Conservation (phyloP, 495 filamentous ascomycete genomes). For the Margaritispora aquatica region DNA sequence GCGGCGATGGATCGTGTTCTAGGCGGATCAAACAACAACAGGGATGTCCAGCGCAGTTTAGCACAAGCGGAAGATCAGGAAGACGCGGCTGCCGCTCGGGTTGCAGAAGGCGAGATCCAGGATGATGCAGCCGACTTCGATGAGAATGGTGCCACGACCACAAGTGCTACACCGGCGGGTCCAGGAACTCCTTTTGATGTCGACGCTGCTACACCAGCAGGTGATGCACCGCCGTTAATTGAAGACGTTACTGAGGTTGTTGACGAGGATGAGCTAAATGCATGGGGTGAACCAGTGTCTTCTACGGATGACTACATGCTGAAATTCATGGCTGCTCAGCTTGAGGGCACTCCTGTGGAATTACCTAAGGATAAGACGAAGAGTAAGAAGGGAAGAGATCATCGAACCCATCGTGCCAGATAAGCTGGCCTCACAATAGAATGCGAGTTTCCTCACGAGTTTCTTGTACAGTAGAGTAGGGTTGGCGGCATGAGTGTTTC, state of each 20-base stretch:
- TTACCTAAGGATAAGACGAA: constrained; percentile 76
- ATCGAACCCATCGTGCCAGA: constrained; percentile 23
- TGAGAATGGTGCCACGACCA: constrained; percentile 53
- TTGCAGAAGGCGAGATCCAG: constrained; percentile 81
- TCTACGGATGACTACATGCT: constrained; percentile 84
- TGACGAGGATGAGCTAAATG: constrained; percentile 44
- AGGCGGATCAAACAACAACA: constrained; percentile 45
- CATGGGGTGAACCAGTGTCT: constrained; percentile 47
- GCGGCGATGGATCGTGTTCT: constrained; percentile 86
- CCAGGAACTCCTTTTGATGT: constrained; percentile 28
- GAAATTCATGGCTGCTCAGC: constrained; percentile 65
- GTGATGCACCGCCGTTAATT: constrained; percentile 7
- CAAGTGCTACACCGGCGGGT: constrained; percentile 30
- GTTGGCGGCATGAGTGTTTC: background rate
- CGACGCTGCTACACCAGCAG: constrained; percentile 13
- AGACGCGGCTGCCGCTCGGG: constrained; percentile 79
- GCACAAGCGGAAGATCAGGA: constrained; percentile 90
- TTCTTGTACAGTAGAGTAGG: background rate
- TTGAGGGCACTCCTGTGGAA: constrained; percentile 72
- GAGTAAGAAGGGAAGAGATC: constrained; percentile 71
- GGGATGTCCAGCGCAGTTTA: constrained; percentile 53
- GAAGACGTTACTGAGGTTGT: constrained; percentile 34
- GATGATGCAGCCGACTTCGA: constrained; percentile 88
- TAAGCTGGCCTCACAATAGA: no score
- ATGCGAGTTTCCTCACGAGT: background rate